These are phyloP conservation scores for Annulohypoxylon maeteangense DNA, from an alignment of 495 filamentous ascomycete species.

Conservation along the genomic window DNA sequence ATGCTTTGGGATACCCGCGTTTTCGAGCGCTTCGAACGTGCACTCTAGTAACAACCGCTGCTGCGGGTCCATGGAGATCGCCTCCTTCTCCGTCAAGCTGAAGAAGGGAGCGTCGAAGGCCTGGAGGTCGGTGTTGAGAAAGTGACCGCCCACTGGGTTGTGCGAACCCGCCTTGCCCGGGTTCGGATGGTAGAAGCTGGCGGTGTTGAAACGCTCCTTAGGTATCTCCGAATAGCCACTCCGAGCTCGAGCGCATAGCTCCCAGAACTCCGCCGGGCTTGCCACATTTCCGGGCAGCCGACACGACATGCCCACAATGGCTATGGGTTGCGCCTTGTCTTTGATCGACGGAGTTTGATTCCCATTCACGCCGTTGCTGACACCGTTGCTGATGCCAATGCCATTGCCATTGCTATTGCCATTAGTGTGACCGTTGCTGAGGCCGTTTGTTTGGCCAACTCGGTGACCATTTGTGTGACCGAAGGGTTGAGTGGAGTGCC, in stretches of 20 bases:
- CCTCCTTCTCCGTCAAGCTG: slow-evolving; percentile 77
- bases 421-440: slow-evolving; percentile 5
- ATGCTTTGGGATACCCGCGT: slow-evolving; percentile 84
- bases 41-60: slow-evolving; percentile 82
- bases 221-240: slow-evolving; percentile 70
- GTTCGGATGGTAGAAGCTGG: slow-evolving; percentile 80
- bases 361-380: slow-evolving; percentile 28
- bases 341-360: slow-evolving; percentile 14
- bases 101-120: slow-evolving; percentile 89
- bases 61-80: slow-evolving; percentile 84
- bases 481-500: slow-evolving; percentile 22
- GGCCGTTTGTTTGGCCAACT: slow-evolving; percentile 27
- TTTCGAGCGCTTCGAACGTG: slow-evolving; percentile 87
- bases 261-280: slow-evolving; percentile 67
- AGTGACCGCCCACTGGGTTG: slow-evolving; percentile 81
- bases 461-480: slow-evolving; percentile 27
- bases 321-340: slow-evolving; percentile 58
- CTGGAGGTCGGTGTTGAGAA: slow-evolving; percentile 75
- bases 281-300: slow-evolving; percentile 64
- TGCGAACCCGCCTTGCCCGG: slow-evolving; percentile 77
- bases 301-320: slow-evolving; percentile 67
- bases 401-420: slow-evolving; percentile 23
- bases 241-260: slow-evolving; percentile 68
- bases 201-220: slow-evolving; percentile 72
- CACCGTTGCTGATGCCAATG: slow-evolving; percentile 32